phyloP scores from a whole-genome alignment of 768 basidiomycete genomes.

The Cystoderma amianthinum region DNA sequence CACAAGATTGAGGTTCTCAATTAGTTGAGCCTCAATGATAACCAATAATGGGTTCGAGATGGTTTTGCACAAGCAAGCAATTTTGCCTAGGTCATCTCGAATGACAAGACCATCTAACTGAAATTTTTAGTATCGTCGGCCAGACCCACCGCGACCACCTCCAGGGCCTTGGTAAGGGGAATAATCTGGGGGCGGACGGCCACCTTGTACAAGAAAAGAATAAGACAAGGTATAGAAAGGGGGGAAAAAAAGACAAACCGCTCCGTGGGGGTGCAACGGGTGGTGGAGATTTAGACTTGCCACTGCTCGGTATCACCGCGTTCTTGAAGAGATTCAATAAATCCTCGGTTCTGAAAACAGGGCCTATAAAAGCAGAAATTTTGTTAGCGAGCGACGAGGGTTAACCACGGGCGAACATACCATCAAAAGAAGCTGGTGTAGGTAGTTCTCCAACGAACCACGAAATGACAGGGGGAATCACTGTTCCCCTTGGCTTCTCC shows the following conservation, averaged over 20 bases:
- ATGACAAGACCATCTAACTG: no score
- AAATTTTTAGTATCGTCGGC: conserved; percentile 14
- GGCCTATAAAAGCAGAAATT: conserved; percentile 42
- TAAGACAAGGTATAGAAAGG: conserved; percentile 2
- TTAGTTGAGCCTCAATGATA: no score
- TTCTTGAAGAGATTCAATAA: conserved; percentile 80
- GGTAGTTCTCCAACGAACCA: conserved; percentile 86
- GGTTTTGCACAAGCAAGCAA: no score
- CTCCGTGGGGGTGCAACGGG: conserved; percentile 45
- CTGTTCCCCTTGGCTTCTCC: conserved; percentile 37
- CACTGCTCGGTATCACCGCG: conserved; percentile 68
- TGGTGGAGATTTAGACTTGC: conserved; percentile 50
- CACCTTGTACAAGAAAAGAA: conserved; percentile 35
- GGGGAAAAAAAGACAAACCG: conserved; percentile 22
- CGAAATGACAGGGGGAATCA: conserved; percentile 56
- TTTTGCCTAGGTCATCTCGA: no score
- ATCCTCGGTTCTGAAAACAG: conserved; percentile 86
- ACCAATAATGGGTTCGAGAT: no score
- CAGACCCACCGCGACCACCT: conserved; percentile 14
- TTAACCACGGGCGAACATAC: conserved; percentile 35
- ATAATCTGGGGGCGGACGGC: conserved; percentile 80
- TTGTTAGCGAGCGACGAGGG: conserved; percentile 2
- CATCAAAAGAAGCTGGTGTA: conserved; percentile 69
- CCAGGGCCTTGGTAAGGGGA: conserved; percentile 79
- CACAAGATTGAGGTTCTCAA: no score